Evolutionary conservation across 1,139 yeast species (phyloP).

Genomic region (Debaryomycetaceae sp.): DNA sequence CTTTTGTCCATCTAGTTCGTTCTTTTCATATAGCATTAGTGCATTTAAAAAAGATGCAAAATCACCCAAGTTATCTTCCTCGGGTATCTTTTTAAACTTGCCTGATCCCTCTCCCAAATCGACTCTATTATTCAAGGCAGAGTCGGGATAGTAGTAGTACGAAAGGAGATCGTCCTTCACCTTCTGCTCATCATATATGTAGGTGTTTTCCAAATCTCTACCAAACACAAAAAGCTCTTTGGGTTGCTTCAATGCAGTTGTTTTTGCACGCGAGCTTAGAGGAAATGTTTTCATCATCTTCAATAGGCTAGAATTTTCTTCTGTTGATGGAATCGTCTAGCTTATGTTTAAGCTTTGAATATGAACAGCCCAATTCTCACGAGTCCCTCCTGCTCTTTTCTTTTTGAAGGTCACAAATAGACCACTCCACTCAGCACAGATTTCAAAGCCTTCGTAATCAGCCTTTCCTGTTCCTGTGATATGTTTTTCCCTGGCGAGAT

Average conservation of each 20-base stretch:
- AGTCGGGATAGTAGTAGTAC: slow-evolving; percentile 78
- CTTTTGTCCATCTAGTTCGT: slow-evolving; percentile 34
- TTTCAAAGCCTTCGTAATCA: no score
- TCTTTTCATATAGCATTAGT: slow-evolving; percentile 52
- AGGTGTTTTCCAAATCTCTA: slow-evolving; percentile 47
- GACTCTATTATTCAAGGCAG: slow-evolving; percentile 47
- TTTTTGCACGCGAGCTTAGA: slow-evolving; percentile 44
- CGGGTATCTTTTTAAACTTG: slow-evolving; percentile 56
- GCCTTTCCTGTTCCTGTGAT: no score
- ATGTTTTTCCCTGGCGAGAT: no score
- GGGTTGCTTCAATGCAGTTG: slow-evolving; percentile 67
- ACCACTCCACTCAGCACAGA: no score
- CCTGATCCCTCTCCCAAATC: slow-evolving; percentile 66
- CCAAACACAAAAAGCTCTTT: slow-evolving; percentile 64
- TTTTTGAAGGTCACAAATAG: no score
- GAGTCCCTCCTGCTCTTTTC: no score
- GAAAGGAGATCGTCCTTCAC: slow-evolving; percentile 39
- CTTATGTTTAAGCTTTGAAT: no score
- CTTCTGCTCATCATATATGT: slow-evolving; percentile 44
- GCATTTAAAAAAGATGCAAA: slow-evolving; percentile 58
- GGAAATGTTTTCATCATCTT: slow-evolving; percentile 37
- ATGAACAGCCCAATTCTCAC: no score
- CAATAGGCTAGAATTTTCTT: no score
- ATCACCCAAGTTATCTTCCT: slow-evolving; percentile 48
- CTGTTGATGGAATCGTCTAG: no score